Base-by-base conservation (phyloP, 306 rosid species). In the Inga leiocalycina region DNA sequence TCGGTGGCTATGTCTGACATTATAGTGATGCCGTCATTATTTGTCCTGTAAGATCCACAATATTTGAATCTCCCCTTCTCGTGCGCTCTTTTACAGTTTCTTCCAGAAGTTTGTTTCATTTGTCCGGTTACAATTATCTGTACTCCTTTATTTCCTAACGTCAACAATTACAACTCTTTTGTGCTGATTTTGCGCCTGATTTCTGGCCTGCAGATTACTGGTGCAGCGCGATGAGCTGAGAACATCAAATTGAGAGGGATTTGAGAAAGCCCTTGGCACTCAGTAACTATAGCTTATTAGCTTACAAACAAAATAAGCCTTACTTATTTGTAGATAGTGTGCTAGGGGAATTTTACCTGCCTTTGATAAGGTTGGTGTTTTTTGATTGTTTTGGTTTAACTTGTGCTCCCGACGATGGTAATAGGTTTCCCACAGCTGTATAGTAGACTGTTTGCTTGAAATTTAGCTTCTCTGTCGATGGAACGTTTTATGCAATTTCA, bases 251-350 rank as follows among this genome's bases (percentile, higher is more conserved):
- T 75, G 82, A 70, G 66, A 8, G 74, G 16, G 20, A 39, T 77
- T 56, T 54, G 45, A 73, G 85, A 71, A 69, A 78, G 83, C 82
- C 71, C 51, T 71, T 72, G 43, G 79, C 80, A 16, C 80, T 49
- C 83, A 62, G 88, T 61, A 49, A 46, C 41, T 22, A 84, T 84
- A 85, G 90, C 84, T 70, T 83, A 79, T 59, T 76, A 76, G 86
- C 81, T 82, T 71, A 82, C 88, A 71, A 68, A 84, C 79, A 51
- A 80, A 80, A 84, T 81, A 88, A 84, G 77, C 83, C 77, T 77
- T 85, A 69, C 77, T 61, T 82, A 73, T 83, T 77, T 83, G 87
- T 88, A 83, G 89, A 88, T 83, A 85, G 41, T 51, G 77, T 68
- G 71, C 64, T 84, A 73, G 82, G 49, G 68, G 75, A 85, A 77